phyloP scores from a whole-genome alignment of 768 basidiomycete species.

The Mycena belliarum region DNA sequence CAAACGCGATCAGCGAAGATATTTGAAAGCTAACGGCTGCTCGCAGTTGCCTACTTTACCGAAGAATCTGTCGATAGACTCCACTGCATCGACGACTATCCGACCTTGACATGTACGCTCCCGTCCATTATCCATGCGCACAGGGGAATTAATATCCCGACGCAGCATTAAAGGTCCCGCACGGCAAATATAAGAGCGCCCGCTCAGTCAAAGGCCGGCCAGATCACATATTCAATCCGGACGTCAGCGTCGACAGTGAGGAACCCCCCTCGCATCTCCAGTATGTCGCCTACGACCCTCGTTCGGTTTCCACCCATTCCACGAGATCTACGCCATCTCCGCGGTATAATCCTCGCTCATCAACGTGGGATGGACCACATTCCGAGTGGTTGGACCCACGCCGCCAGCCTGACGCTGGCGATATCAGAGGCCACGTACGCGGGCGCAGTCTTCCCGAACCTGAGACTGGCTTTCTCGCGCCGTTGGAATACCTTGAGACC shows the following conservation, averaged over 20 bases:
- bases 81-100: constrained; percentile 64
- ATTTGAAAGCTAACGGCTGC: constrained; percentile 23
- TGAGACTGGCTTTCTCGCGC: constrained; percentile 44
- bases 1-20: constrained; percentile 19
- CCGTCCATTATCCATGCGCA: neutral
- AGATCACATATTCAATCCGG: constrained; percentile 51
- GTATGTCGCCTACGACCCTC: constrained; percentile 46
- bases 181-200: constrained; percentile 70
- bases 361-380: constrained; percentile 17
- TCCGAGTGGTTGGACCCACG: constrained; percentile 35
- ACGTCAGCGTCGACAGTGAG: constrained; percentile 32
- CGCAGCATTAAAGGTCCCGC: constrained; percentile 56
- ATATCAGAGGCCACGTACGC: constrained; percentile 8
- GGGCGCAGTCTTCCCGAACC: constrained; percentile 16
- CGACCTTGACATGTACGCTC: constrained; percentile 33
- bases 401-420: constrained; percentile 34
- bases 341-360: constrained; percentile 12
- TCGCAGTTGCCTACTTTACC: constrained; percentile 78
- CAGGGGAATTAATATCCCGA: constrained; percentile 23
- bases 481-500: constrained; percentile 68
- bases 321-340: constrained; percentile 20
- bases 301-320: constrained; percentile 22
- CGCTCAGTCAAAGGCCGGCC: constrained; percentile 61
- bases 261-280: constrained; percentile 41
- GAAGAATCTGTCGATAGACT: constrained; percentile 65